Conservation (phyloP, 1,284 basidiomycete species). For the Butyriboletus appendiculatus region DNA sequence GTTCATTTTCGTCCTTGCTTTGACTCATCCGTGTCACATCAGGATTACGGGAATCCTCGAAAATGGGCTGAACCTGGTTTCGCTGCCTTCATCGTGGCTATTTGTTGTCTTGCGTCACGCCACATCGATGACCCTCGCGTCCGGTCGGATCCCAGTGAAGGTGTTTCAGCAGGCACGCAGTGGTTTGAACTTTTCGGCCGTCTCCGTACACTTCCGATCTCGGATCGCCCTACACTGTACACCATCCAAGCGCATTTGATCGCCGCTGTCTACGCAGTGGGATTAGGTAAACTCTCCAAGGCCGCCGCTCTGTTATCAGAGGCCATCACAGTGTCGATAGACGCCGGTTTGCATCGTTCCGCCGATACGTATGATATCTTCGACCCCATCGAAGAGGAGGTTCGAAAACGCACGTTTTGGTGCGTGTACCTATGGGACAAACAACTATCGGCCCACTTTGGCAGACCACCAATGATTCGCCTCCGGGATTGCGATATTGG, state of each 20-base stretch:
- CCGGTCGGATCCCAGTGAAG: constrained; percentile 75
- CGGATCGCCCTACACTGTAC: constrained; percentile 87
- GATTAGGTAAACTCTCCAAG: constrained; percentile 83
- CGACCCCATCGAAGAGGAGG: constrained; percentile 84
- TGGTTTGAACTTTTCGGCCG: constrained; percentile 88
- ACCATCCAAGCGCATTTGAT: constrained; percentile 87
- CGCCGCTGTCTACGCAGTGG: constrained; percentile 86
- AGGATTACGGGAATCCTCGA: constrained; percentile 89
- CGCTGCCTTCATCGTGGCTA: constrained; percentile 84
- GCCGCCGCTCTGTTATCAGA: constrained; percentile 84
- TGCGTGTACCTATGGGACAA: constrained; percentile 94
- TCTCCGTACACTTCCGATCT: constrained; percentile 79
- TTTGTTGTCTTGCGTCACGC: constrained; percentile 86
- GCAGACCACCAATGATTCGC: constrained; percentile 81
- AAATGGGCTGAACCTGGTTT: constrained; percentile 95
- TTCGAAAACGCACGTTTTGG: constrained; percentile 91
- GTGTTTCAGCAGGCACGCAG: constrained; percentile 83
- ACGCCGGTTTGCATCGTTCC: constrained; percentile 84
- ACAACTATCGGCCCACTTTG: constrained; percentile 82
- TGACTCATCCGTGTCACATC: constrained; percentile 17
- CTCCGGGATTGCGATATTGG: constrained; percentile 85
- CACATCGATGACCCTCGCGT: constrained; percentile 90
- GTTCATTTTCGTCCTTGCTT: constrained; percentile 4
- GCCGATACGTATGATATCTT: constrained; percentile 89
- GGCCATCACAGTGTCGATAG: constrained; percentile 80